Percentiles rank a stretch among this genome's conserved stretches.
These are phyloP conservation scores for Coemansia asiatica DNA, from an alignment of 192 early-diverging fungal genomes.

Conservation along the genomic window DNA sequence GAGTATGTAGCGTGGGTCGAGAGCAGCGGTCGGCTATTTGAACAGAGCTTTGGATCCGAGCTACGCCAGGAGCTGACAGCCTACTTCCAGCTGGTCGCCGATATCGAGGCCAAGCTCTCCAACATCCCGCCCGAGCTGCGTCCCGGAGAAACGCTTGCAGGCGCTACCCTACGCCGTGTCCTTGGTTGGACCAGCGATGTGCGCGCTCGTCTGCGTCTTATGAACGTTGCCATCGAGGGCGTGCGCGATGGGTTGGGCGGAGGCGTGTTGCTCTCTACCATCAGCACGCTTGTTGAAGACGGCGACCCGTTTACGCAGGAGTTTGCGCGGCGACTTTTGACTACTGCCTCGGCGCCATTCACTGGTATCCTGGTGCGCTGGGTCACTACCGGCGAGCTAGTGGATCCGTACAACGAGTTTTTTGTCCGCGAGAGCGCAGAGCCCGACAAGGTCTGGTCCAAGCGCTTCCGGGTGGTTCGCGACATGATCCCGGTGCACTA, in stretches of 20 bases:
- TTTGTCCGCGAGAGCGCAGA: conserved; percentile 69
- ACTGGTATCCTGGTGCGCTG: conserved; percentile 85
- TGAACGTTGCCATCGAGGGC: conserved; percentile 57
- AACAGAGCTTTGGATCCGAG: conserved; percentile 77
- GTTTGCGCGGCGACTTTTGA: conserved; percentile 74
- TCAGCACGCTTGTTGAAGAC: conserved; percentile 83
- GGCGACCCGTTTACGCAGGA: conserved; percentile 87
- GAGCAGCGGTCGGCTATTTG: conserved; percentile 26
- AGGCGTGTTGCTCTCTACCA: conserved; percentile 56
- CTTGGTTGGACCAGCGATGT: conserved; percentile 84
- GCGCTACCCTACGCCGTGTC: conserved; percentile 80
- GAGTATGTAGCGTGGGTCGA: conserved; percentile 55
- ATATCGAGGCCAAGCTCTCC: conserved; percentile 76
- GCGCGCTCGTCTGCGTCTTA: conserved; percentile 70
- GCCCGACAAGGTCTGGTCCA: conserved; percentile 81
- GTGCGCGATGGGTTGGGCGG: conserved; percentile 42
- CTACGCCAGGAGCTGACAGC: conserved; percentile 76
- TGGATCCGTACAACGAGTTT: conserved; percentile 90
- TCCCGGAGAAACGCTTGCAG: conserved; percentile 54
- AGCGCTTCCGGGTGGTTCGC: conserved; percentile 69
- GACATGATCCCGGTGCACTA: conserved; percentile 92
- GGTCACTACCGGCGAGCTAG: conserved; percentile 92
- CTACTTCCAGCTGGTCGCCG: conserved; percentile 85
- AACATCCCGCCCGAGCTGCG: conserved; percentile 46
- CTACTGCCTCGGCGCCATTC: conserved; percentile 81